Percentiles rank a stretch among this genome's conserved stretches.
These are phyloP conservation scores for Flagelloscypha sp. DNA, from an alignment of 768 basidiomycete genomes.

Conservation along the genomic window DNA sequence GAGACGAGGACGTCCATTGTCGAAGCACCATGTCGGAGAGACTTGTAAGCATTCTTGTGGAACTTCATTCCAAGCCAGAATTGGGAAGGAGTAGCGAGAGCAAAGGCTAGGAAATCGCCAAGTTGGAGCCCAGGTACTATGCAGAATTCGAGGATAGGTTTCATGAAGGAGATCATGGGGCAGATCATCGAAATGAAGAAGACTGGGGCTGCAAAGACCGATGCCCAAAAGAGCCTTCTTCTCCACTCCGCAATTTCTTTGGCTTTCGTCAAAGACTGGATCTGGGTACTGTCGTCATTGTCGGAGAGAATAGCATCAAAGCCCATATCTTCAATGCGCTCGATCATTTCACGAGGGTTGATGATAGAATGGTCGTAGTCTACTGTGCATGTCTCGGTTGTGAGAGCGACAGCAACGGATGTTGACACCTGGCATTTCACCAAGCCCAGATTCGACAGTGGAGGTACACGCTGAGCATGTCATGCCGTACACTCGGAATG, in stretches of 20 bases:
- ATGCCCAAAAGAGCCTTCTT: constrained; percentile 61
- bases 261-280: constrained; percentile 76
- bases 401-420: constrained; percentile 65
- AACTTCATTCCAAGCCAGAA: constrained; percentile 87
- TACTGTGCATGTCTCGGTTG: constrained; percentile 68
- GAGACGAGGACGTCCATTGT: constrained; percentile 99
- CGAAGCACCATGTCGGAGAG: constrained; percentile 78
- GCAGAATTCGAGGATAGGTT: constrained; percentile 37
- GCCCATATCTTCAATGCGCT: constrained; percentile 79
- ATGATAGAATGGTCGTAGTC: constrained; percentile 66
- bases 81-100: constrained; percentile 85
- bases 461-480: constrained; percentile 78
- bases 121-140: constrained; percentile 67
- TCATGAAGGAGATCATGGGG: constrained; percentile 56
- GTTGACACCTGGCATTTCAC: constrained; percentile 62
- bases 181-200: constrained; percentile 88
- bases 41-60: constrained; percentile 85
- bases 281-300: constrained; percentile 73
- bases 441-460: constrained; percentile 65
- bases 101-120: constrained; percentile 67
- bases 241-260: constrained; percentile 93
- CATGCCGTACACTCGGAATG: constrained; percentile 85
- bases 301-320: constrained; percentile 85
- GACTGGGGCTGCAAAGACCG: constrained; percentile 83
- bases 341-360: constrained; percentile 82